Percentiles rank a stretch among this genome's conserved stretches.
Evolutionary conservation across 2,329 filamentous ascomycete genomes (phyloP).

Genomic region (Tolypocladium inflatum): DNA sequence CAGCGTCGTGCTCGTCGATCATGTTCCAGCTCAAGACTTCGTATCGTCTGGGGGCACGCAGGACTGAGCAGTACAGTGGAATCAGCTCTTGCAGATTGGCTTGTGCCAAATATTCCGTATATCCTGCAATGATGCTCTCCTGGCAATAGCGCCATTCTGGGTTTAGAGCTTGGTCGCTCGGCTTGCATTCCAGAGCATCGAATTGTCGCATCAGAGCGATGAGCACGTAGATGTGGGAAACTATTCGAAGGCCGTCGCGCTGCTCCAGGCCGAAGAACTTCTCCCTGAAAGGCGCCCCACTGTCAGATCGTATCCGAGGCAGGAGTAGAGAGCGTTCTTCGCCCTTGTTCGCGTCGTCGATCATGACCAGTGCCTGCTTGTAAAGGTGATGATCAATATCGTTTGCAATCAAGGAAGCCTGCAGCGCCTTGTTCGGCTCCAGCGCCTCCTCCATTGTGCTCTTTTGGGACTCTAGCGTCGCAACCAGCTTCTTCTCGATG

Average conservation of each 20-base stretch:
- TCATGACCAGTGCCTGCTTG: constrained; percentile 42
- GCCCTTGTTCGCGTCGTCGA: constrained; percentile 11
- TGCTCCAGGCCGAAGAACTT: constrained; percentile 48
- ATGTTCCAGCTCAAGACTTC: constrained; percentile 68
- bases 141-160: constrained; percentile 34
- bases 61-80: constrained; percentile 77
- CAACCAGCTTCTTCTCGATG: constrained; percentile 49
- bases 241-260: constrained; percentile 56
- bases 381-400: constrained; percentile 48
- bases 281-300: constrained; percentile 26
- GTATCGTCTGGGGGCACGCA: constrained; percentile 55
- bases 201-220: constrained; percentile 58
- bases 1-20: constrained; percentile 57
- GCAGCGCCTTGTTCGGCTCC: constrained; percentile 63
- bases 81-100: constrained; percentile 68
- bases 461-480: constrained; percentile 46
- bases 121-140: constrained; percentile 71
- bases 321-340: constrained; percentile 16
- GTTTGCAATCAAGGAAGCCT: constrained; percentile 63
- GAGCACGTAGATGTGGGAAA: constrained; percentile 57
- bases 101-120: constrained; percentile 70
- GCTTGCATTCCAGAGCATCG: constrained; percentile 14
- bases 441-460: constrained; percentile 48
- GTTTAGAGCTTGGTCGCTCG: constrained; percentile 5
- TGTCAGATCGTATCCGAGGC: constrained; percentile 11